Percentiles rank a stretch among this genome's conserved stretches.
phyloP scores from a whole-genome alignment of 1,139 yeast genomes.

The Taphrina betulina region DNA sequence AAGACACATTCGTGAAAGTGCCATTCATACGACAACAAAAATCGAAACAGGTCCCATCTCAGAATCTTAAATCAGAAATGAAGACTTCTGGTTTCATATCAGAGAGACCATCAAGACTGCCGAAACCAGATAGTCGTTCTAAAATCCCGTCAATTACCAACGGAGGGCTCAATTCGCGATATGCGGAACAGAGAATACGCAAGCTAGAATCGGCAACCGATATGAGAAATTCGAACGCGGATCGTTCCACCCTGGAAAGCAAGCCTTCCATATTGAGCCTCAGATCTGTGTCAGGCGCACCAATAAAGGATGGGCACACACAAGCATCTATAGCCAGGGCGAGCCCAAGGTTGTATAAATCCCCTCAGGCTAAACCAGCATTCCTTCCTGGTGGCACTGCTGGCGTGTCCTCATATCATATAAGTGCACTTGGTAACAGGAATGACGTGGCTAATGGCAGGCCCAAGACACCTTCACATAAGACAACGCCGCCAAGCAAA shows the following conservation, averaged over 20 bases:
- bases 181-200: background rate
- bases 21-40: background rate
- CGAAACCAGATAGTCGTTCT: too few relatives aligned
- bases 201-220: background rate
- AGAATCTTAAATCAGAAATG: background rate
- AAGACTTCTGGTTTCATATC: background rate
- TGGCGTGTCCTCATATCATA: slow-evolving; percentile 19
- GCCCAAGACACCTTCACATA: background rate
- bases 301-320: background rate
- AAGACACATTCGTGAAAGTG: slow-evolving; percentile 25
- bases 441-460: background rate
- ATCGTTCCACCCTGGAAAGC: too few relatives aligned
- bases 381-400: slow-evolving; percentile 23
- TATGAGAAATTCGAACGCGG: background rate
- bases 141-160: background rate
- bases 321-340: background rate
- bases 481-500: background rate
- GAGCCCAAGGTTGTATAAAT: background rate
- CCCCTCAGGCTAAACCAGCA: slow-evolving; percentile 5
- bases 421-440: slow-evolving; percentile 11
- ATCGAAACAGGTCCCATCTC: background rate
- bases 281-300: background rate
- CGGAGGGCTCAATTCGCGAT: background rate
- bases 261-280: background rate
- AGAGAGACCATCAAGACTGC: background rate